Base-by-base conservation (phyloP, 192 early-diverging fungal genomes). In the Backusella mclennaniae region DNA sequence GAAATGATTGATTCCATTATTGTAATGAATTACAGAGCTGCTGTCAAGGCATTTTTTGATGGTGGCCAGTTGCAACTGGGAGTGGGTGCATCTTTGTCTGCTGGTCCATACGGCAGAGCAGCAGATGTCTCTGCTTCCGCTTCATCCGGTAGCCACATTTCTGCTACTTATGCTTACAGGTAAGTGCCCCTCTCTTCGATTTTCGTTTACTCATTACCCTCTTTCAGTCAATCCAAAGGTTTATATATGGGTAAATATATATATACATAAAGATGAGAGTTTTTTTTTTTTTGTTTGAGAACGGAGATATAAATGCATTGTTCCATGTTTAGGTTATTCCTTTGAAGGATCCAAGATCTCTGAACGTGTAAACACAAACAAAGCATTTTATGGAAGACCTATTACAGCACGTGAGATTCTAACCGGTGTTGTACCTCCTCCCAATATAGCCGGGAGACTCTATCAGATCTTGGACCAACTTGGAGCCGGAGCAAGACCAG, bases 381-480 rank as follows among this genome's bases (percentile, higher is more conserved):
- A 35, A 9, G 44, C 52, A 4, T 79, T 71, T 71, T 79, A 79
- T 33, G 73, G 73, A 17, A 63, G 73, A 23, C 73, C 73, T n/a
- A 70, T 75, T 26, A 71, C 49, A 21, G 78, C 78, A 17, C 26
- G 36, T 17, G 73, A 79, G 3, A 74, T 79, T 31, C 31, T 79
- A 46, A 75, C 38, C 17, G 78, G 78, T 26, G 38, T 78, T 6
- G 77, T 95, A 31, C 77, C 89, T 6, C 90, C 92, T 35, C 94
- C 96, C 6, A 88, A 89, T 5, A 80, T 88, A 49, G 96, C 95
- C 2, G 91, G 93, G 36, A 79, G 84, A 35, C 83, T 96, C 17
- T 95, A 96, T 76, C 73, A 91, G 8, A 90, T 90, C 4, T 83
- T 96, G 19, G 83, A 91, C 66, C 9, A 49, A 3, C 26, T 78